Evolutionary conservation across 805 yeast genomes (phyloP).

Genomic region (Yamadazyma ubonensis): DNA sequence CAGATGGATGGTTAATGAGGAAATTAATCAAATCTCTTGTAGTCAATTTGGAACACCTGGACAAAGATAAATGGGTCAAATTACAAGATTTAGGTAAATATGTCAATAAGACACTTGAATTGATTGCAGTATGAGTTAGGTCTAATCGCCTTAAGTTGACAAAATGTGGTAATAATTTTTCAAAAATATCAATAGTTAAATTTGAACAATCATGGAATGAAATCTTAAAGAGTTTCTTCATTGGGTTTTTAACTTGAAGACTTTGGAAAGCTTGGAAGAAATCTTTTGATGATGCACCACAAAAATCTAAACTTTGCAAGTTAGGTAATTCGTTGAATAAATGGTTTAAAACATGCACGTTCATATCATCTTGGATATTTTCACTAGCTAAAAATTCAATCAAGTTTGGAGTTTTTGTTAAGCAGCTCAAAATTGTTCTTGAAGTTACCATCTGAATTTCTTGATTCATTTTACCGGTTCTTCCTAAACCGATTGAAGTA

Average conservation of each 20-base stretch:
- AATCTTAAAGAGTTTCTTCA: slow-evolving; percentile 39
- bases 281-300: slow-evolving; percentile 73
- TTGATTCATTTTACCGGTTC: slow-evolving; percentile 86
- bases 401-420: slow-evolving; percentile 62
- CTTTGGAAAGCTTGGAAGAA: slow-evolving; percentile 60
- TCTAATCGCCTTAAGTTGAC: slow-evolving; percentile 65
- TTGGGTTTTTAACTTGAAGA: slow-evolving; percentile 29
- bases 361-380: slow-evolving; percentile 80
- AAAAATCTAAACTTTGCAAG: slow-evolving; percentile 75
- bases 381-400: slow-evolving; percentile 82
- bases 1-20: slow-evolving; percentile 69
- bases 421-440: slow-evolving; percentile 62
- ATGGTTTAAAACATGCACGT: slow-evolving; percentile 51
- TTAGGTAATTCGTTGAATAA: slow-evolving; percentile 55
- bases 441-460: slow-evolving; percentile 89
- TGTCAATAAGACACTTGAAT: slow-evolving; percentile 55
- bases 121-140: slow-evolving; percentile 76
- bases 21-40: slow-evolving; percentile 71
- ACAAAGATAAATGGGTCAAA: slow-evolving; percentile 72
- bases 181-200: slow-evolving; percentile 56
- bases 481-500: slow-evolving; percentile 85
- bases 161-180: slow-evolving; percentile 56
- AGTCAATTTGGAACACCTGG: slow-evolving; percentile 57
- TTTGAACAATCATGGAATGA: slow-evolving; percentile 90
- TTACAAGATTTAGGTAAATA: slow-evolving; percentile 54